Base-by-base conservation (phyloP, 805 yeast genomes). In the Candida orba region DNA sequence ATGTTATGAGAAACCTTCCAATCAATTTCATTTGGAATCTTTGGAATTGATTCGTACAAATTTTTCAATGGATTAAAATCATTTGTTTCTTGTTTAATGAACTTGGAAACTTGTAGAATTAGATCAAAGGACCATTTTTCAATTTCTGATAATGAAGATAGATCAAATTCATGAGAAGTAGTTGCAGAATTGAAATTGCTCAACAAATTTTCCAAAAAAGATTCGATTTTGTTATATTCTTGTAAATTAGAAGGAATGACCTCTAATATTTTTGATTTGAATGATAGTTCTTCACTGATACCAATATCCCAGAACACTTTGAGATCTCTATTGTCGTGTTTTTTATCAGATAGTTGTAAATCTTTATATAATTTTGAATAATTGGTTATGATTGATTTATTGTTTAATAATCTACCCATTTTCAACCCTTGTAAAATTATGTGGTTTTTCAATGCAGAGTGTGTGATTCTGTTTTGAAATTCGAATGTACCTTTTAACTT, bases 401-500 rank as follows among this genome's bases (percentile, higher is more conserved):
- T 47, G 13, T 55, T 57, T 17, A 59, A 34, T 17, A 64, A 22
- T 39, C 60, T 47, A 3, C 57, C 57, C 34, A 58, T 45, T 33
- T 56, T 55, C n/a, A 52, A 34, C 13, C 58, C 61, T 46, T 62
- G 66, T 7, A 58, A 37, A 8, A 52, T 44, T 14, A 54, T 40
- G 38, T 58, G 60, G n/a, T 44, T 51, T 44, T 50, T 58, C 39
- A 54, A 31, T 18, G 44, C 38, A 22, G 95, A 85, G 40, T 67
- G 60, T 3, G 62, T 53, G 37, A 87, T 51, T 40, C 79, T 68
- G 12, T 60, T 54, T 14, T 76, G 76, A 50, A 90, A 79, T 18
- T 78, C 78, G 17, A 83, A 53, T 60, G 88, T 77, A 1, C 88
- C 82, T 25, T 72, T 68, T 15, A 88, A 54, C 57, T 88, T 89